phyloP scores from a whole-genome alignment of 208 protist species.

The Leishmania aethiopica region DNA sequence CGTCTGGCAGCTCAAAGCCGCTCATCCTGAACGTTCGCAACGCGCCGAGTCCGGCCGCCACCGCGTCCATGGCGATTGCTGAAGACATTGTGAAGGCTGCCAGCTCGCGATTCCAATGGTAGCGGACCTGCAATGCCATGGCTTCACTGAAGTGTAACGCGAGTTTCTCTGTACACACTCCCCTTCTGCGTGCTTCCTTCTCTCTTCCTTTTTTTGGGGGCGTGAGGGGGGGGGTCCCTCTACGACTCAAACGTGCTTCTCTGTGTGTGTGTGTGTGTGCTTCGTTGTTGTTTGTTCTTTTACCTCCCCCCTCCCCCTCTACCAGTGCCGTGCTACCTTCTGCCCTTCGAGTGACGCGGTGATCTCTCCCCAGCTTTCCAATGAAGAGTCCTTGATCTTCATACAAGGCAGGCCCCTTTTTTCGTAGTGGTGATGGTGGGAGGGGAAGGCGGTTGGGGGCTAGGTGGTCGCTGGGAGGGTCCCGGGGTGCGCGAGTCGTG shows the following conservation, averaged over 20 bases:
- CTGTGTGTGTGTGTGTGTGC: neutral
- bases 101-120: conserved; percentile 69
- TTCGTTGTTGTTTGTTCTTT: neutral
- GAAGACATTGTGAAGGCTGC: conserved; percentile 78
- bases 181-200: neutral
- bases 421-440: neutral
- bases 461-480: neutral
- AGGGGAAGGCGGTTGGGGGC: too few species aligned
- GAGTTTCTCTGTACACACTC: neutral
- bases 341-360: neutral
- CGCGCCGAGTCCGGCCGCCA: conserved; percentile 87
- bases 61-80: conserved; percentile 86
- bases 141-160: neutral
- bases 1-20: conserved; percentile 25
- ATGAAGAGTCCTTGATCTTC: neutral
- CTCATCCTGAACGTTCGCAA: conserved; percentile 92
- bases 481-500: neutral
- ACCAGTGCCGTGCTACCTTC: neutral
- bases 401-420: neutral
- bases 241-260: neutral
- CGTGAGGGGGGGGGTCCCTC: neutral
- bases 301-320: neutral
- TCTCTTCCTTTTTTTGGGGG: neutral
- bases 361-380: neutral
- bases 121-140: conserved; percentile 1